Base-by-base conservation (phyloP, 1,284 basidiomycete species). In the Ganoderma lucidum region DNA sequence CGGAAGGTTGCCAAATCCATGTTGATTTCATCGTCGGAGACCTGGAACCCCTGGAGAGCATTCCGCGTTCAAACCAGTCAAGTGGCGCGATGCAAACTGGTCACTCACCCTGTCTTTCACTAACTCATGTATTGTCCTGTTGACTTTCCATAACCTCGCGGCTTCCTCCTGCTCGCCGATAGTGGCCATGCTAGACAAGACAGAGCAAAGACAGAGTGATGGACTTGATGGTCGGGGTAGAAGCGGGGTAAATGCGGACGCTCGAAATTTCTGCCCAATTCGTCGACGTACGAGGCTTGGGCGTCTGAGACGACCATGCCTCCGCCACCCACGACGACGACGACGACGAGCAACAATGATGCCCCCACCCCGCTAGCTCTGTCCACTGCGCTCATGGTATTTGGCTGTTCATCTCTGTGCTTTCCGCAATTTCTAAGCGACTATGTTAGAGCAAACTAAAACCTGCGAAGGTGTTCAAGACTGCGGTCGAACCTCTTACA, bases 41-140 rank as follows among this genome's bases (percentile, higher is more conserved):
- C 96, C 81, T 91, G 89, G 81, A 93, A 97, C 67, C 94, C 95
- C 94, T 95, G 77, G 62, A 41, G 39, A 59, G 69, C 61, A 67
- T 53, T 56, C 59, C 55, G 14, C 44, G 55, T 15, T 48, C 1
- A 55, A 30, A 37, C 32, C 23, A 51, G 6, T 28, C 9, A 12
- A 61, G 44, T 55, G 14, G 32, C 45, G 23, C n/a, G 48, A 42
- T 44, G 59, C 59, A 61, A 15, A 15, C 59, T 15, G 23, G 62
- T 39, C 37, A 48, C 88, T 82, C 74, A 93, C 92, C 83, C 97
- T 89, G 81, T 99, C 98, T 78, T 93, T 90, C 70, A 97, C 95
- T 68, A 99, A 91, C 83, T 99, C 98, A 81, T 99, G 96, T 65
- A 98, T 94, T 55, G 98, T 99, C 77, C 95, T 86, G 82, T 97